These are phyloP conservation scores for Ganoderma sinense DNA, from an alignment of 1,284 basidiomycete species.

Conservation along the genomic window DNA sequence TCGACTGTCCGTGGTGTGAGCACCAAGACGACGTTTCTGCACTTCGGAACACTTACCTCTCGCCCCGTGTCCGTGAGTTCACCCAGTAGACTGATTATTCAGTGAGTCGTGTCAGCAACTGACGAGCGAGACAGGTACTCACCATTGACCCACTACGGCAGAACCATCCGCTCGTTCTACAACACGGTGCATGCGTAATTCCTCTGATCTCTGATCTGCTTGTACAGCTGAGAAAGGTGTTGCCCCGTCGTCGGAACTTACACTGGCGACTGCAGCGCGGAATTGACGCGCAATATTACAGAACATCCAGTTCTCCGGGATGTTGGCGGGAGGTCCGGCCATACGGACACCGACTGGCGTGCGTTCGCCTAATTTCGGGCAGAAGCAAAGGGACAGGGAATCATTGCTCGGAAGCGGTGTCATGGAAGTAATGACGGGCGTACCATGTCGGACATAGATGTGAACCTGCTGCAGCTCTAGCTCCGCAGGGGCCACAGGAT, in stretches of 20 bases:
- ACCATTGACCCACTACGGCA: constrained; percentile 70
- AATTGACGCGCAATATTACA: constrained; percentile 68
- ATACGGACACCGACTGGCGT: constrained; percentile 76
- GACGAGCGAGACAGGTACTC: constrained; percentile 35
- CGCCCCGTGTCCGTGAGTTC: constrained; percentile 84
- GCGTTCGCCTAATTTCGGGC: constrained; percentile 63
- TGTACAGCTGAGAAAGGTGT: constrained; percentile 13
- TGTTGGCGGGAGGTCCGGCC: constrained; percentile 63
- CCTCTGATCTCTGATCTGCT: constrained; percentile 19
- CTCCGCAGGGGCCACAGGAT: constrained; percentile 62
- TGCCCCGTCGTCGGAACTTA: constrained; percentile 20
- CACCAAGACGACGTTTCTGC: constrained; percentile 12
- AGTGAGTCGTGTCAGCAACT: neutral
- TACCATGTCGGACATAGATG: constrained; percentile 78
- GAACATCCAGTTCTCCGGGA: constrained; percentile 76
- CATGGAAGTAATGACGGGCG: constrained; percentile 34
- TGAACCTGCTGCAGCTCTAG: constrained; percentile 76
- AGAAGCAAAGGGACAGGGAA: constrained; percentile 3
- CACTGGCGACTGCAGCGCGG: constrained; percentile 53
- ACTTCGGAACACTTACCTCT: constrained; percentile 50
- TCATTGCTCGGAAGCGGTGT: neutral
- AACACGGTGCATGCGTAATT: constrained; percentile 44
- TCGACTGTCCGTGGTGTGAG: constrained; percentile 54
- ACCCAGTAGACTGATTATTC: constrained; percentile 65
- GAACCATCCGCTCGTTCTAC: constrained; percentile 67